Base-by-base conservation (phyloP, 1,284 basidiomycete species). In the Marasmius sp. region DNA sequence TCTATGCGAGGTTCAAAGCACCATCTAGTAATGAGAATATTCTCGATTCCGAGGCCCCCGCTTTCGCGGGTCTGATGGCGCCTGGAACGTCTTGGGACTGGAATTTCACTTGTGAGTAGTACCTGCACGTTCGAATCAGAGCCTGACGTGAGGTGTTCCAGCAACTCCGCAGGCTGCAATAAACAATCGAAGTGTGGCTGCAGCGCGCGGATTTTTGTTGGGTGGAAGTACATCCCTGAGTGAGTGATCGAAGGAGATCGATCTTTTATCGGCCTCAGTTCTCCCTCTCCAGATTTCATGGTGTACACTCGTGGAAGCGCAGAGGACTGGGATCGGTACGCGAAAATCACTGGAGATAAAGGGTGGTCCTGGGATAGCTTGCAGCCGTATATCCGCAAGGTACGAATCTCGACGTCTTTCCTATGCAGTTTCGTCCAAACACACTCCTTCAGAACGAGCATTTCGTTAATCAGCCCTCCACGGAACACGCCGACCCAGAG, bases 331-430 rank as follows among this genome's bases (percentile, higher is more conserved):
- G 69, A 81, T 62, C 68, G 75, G 1, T 76, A 70, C 58, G 79
- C 79, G 0, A 61, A 56, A 8, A 62, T 78, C 1, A 75, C 74
- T 11, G 76, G 71, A 0, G 79, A 82, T 59, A 7, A 57, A 14
- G 75, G 77, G 11, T 81, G 80, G 80, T 72, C 73, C 18, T 81
- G 80, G 80, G 64, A 74, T 9, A 60, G 63, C n/a, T 51, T 82
- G 10, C 66, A 75, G 62, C 68, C 65, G 7, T 81, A 75, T 58
- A 72, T 76, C 34, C 64, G 62, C 11, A 77, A 73, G 68, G 78
- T 79, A 41, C 22, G 65, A 14, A 47, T 4, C 4, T 9, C 34
- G 7, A 14, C n/a, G 20, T 6, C 22, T 37, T 55, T 33, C 33
- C n/a, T 22, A 2, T 22, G 48, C 10, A 14, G 3, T n/a, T n/a